Evolutionary conservation across 2,329 filamentous ascomycete genomes (phyloP).

Genomic region (Lachnellula arida): DNA sequence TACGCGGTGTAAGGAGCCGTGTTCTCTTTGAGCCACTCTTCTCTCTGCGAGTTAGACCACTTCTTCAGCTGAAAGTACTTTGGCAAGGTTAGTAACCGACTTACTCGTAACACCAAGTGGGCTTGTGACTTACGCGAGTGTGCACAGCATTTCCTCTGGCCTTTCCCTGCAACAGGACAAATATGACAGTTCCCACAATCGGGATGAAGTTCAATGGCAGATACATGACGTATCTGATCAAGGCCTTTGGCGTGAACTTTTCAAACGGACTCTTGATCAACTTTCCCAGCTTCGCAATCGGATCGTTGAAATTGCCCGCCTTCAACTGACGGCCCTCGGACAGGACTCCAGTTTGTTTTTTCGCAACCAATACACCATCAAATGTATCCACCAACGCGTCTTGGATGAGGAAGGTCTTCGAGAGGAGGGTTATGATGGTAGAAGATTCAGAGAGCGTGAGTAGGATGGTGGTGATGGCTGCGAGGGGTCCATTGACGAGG

Average conservation of each 20-base stretch:
- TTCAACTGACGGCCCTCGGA: slow-evolving; percentile 70
- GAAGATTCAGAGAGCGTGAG: slow-evolving; percentile 62
- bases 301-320: slow-evolving; percentile 44
- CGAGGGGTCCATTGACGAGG: slow-evolving; percentile 79
- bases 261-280: slow-evolving; percentile 54
- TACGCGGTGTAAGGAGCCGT: slow-evolving; percentile 77
- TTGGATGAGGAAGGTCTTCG: slow-evolving; percentile 70
- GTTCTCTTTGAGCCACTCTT: slow-evolving; percentile 65
- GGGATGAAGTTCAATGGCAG: slow-evolving; percentile 92
- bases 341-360: slow-evolving; percentile 56
- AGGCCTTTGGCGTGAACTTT: slow-evolving; percentile 52
- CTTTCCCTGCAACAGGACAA: slow-evolving; percentile 69
- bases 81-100: slow-evolving; percentile 25
- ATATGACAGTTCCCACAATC: slow-evolving; percentile 76
- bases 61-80: slow-evolving; percentile 90
- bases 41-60: slow-evolving; percentile 62
- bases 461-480: slow-evolving; percentile 66
- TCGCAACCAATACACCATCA: slow-evolving; percentile 62
- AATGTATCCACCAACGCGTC: slow-evolving; percentile 86
- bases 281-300: slow-evolving; percentile 51
- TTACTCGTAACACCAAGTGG: not conserved
- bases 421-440: slow-evolving; percentile 51
- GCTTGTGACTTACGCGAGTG: slow-evolving; percentile 42
- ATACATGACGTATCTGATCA: slow-evolving; percentile 67
- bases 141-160: slow-evolving; percentile 39